These are phyloP conservation scores for Buddleja alternifolia DNA, from an alignment of 257 asterid genomes.

Conservation along the genomic window DNA sequence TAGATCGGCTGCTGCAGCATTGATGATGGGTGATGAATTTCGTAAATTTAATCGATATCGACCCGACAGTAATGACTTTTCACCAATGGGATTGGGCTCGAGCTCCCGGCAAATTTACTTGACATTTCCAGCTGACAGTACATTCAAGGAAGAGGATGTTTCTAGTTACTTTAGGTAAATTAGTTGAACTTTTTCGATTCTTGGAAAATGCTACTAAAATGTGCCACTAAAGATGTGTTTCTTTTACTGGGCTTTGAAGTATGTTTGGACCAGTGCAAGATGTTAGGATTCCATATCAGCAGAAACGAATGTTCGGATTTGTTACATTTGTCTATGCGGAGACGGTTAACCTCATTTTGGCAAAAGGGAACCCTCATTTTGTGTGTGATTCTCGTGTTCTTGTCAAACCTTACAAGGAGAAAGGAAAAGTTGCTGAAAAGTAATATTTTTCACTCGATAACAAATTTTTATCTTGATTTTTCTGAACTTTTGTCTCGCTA, in stretches of 20 bases:
- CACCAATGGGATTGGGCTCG: constrained; percentile 60
- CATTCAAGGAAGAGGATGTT: constrained; percentile 94
- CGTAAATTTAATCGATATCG: constrained; percentile 40
- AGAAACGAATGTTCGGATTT: constrained; percentile 96
- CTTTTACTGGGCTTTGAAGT: constrained; percentile 42
- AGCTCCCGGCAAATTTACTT: constrained; percentile 83
- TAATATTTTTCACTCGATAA: constrained; percentile 25
- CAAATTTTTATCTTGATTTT: not conserved
- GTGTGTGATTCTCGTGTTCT: constrained; percentile 99
- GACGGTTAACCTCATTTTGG: constrained; percentile 88
- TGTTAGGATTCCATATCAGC: constrained; percentile 98
- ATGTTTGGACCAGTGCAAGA: constrained; percentile 96
- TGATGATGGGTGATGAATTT: constrained; percentile 45
- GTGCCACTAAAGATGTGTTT: constrained; percentile 24
- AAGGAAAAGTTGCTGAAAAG: constrained; percentile 87
- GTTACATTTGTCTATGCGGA: constrained; percentile 85
- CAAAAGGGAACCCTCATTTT: constrained; percentile 97
- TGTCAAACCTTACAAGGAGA: constrained; percentile 98
- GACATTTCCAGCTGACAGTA: constrained; percentile 97
- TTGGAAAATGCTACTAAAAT: not conserved
- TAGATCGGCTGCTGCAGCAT: constrained; percentile 46
- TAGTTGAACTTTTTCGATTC: constrained; percentile 1
- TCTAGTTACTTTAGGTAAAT: constrained; percentile 82
- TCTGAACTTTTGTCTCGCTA: not conserved
- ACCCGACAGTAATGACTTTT: constrained; percentile 55